Evolutionary conservation across 2,329 filamentous ascomycete species (phyloP), one percentile per base, ranked within the genome.

Genomic region (Bipolaris oryzae): DNA sequence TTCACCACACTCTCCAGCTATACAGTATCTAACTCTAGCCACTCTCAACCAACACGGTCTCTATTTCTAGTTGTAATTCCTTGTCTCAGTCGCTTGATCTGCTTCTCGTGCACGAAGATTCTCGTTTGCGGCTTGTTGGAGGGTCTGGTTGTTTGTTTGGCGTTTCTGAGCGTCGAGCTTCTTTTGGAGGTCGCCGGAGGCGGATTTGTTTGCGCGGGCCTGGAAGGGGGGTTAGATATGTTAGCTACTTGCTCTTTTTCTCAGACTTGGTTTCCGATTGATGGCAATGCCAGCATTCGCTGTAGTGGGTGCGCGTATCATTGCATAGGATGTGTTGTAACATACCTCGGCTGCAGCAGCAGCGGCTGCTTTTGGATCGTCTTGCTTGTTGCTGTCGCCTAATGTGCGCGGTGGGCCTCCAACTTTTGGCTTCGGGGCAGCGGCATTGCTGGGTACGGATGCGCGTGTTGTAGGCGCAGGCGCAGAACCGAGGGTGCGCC

Each of bases 331-430:
- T 3, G 3, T 13, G 44, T 16, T 25, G 41, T 21, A 63, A 79
- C 86, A 73, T 76, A 96, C 92, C 87, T 96, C 90, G 58, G 93
- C 93, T 50, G 92, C 93, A 63, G 86, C 85, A 0, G 91, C 92
- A 3, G 93, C 93, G 58, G 87, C 90, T 53, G 81, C 82, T 56
- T 88, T 83, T 33, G 91, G 88, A 72, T 93, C 88, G 18, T 80
- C 80, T 58, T 64, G 73, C 25, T 44, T 54, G 53, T 63, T 64
- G 20, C 58, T 43, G 31, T 83, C 83, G 18, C 90, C 90, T 39
- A 95, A 77, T 2, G 87, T 89, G 60, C 89, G 82, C 7, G 81
- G 84, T 56, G 78, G 65, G 66, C 72, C 66, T 64, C 62, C 66
- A 69, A 71, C 62, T 86, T 81, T 69, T 82, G 80, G 55, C 81